Evolutionary conservation across 2,329 filamentous ascomycete genomes (phyloP).

Genomic region (Tolypocladium guangdongense): DNA sequence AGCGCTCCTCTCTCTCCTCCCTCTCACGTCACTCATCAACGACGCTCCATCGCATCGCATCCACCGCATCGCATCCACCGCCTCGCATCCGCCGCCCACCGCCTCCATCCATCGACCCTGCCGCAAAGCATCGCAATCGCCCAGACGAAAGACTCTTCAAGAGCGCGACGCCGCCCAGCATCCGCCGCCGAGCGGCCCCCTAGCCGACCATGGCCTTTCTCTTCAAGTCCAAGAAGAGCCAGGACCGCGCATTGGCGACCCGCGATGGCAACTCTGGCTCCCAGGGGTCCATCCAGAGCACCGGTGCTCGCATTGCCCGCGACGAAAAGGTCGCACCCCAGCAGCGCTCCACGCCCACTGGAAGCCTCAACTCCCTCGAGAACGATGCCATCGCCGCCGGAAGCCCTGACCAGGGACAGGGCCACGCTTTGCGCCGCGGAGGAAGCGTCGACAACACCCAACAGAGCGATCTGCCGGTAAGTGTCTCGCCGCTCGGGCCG

Average conservation of each 20-base stretch:
- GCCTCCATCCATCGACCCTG: neutral
- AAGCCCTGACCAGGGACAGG: slow-evolving; percentile 56
- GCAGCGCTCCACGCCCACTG: slow-evolving; percentile 59
- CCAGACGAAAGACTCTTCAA: neutral
- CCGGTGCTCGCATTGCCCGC: slow-evolving; percentile 31
- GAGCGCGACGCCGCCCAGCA: slow-evolving; percentile 10
- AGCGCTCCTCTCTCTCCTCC: neutral
- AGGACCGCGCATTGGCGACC: slow-evolving; percentile 47
- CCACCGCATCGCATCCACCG: too few species aligned
- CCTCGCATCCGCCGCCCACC: neutral
- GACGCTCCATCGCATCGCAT: too few species aligned
- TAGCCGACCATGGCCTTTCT: slow-evolving; percentile 61
- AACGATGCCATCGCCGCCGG: slow-evolving; percentile 38
- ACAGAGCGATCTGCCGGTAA: slow-evolving; percentile 29
- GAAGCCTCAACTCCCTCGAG: slow-evolving; percentile 64
- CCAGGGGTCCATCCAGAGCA: slow-evolving; percentile 37
- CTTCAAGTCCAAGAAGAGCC: slow-evolving; percentile 72
- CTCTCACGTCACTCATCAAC: neutral
- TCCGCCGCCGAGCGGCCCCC: slow-evolving; percentile 26
- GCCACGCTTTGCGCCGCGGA: slow-evolving; percentile 44
- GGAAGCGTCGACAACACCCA: slow-evolving; percentile 37
- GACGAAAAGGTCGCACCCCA: slow-evolving; percentile 44
- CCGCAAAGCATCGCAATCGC: neutral
- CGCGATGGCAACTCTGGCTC: slow-evolving; percentile 41
- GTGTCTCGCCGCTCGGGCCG: slow-evolving; percentile 9